Base-by-base conservation (phyloP, 2,329 filamentous ascomycete genomes). In the Celoporthe dispersa region DNA sequence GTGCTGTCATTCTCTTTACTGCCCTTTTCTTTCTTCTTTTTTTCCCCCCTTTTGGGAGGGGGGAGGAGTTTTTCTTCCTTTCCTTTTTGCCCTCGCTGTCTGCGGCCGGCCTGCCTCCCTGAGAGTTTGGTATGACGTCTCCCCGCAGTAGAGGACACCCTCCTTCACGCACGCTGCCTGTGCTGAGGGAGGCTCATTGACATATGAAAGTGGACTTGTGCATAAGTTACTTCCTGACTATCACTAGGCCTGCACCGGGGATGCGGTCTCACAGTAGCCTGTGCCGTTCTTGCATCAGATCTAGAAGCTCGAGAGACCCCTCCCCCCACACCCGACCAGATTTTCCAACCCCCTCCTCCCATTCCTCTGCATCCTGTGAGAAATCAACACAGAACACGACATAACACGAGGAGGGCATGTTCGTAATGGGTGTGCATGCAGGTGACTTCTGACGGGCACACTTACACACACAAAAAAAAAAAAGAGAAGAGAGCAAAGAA, bases 41-140 rank as follows among this genome's bases (percentile, higher is more conserved):
- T 14, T 5, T 9, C 35, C 35, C 35, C 35, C 35, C 62, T 11
- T 12, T 22, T 39, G 35, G 35, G 35, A 9, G 35, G 35, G 35
- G 35, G 35, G 35, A 8, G 35, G 35, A 35, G 35, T 51, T 68
- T 63, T 53, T 67, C 55, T 53, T 62, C 28, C 6, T 28, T 59
- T 37, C 55, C 11, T 31, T 66, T 31, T 64, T 48, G 33, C 1
- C 4, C 4, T 33, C 25, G 22, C 41, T 48, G 25, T 7, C 28
- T 64, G 25, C 28, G 31, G 8, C 57, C 35, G 60, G 60, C 35
- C 2, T 16, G 60, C 22, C 8, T 25, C 5, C 12, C 59, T 28
- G 14, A n/a, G 60, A 62, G 9, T 6, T 62, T 60, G 37, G 33
- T 64, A 71, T 71, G 70, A 71, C 70, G 70, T 71, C 70, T 70